These are phyloP conservation scores for Tilletia indica DNA, from an alignment of 1,284 basidiomycete genomes.

Conservation along the genomic window DNA sequence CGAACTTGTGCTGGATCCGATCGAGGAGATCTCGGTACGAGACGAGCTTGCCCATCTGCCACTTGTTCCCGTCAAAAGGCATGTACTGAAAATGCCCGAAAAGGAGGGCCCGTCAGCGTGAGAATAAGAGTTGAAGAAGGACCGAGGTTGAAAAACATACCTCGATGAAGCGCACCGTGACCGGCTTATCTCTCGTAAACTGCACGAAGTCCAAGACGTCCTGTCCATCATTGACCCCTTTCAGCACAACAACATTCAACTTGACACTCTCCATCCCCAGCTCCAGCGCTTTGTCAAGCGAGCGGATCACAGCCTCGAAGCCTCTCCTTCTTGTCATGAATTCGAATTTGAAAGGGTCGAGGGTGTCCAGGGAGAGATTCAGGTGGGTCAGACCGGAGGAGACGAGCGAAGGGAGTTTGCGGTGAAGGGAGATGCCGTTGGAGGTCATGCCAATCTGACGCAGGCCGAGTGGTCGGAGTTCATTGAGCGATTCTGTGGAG, in stretches of 20 bases:
- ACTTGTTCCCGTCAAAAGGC: conserved; percentile 81
- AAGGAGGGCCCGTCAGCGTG: not conserved
- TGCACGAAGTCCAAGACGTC: conserved; percentile 77
- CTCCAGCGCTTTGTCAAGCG: conserved; percentile 67
- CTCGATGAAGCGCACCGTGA: conserved; percentile 82
- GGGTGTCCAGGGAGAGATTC: conserved; percentile 71
- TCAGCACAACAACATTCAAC: conserved; percentile 78
- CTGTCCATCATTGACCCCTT: conserved; percentile 69
- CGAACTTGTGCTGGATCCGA: conserved; percentile 30
- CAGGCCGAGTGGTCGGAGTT: conserved; percentile 62
- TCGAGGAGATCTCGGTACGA: conserved; percentile 38
- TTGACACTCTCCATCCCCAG: conserved; percentile 64
- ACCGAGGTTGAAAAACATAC: conserved; percentile 17
- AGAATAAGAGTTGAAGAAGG: conserved; percentile 1
- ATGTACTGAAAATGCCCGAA: conserved; percentile 63
- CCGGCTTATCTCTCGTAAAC: conserved; percentile 65
- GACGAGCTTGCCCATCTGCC: conserved; percentile 78
- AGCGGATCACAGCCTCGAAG: conserved; percentile 70
- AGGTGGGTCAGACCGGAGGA: conserved; percentile 75
- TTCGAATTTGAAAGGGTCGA: conserved; percentile 83
- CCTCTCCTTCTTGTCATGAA: conserved; percentile 71
- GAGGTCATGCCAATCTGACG: conserved; percentile 79
- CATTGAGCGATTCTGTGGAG: conserved; percentile 27
- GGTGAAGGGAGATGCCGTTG: conserved; percentile 74
- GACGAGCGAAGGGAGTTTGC: conserved; percentile 69